Evolutionary conservation across 495 filamentous ascomycete species (phyloP), one percentile per base, ranked within the genome.

Genomic region (Oidiodendron maius): DNA sequence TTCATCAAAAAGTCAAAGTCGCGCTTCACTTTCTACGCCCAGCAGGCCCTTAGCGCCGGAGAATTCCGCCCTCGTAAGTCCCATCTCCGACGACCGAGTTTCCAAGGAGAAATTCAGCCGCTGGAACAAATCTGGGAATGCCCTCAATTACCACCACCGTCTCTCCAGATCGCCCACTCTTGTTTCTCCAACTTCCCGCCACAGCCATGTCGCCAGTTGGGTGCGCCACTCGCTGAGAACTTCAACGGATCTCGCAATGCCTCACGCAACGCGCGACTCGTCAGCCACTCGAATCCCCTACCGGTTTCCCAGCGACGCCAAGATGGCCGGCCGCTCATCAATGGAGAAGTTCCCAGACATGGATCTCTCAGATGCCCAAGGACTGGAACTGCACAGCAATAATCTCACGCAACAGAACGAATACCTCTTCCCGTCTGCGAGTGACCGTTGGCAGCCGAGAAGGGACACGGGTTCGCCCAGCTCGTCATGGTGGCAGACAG

Each of bases 331-430:
- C 8, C 55, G 61, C 30, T 62, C 58, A 40, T 67, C 63, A 35
- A 71, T 73, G 24, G 75, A 79, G 52, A 71, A 72, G 48, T 79
- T 79, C 38, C 75, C 75, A 38, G 74, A 79, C 45, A 47, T 73
- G 46, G 72, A 76, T 46, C 13, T 49, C 35, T 18, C 44, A 16
- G 46, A 46, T 17, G 52, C 41, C 20, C 49, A 47, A 44, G 42
- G 44, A 1, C 13, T 20, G 32, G 44, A 54, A 22, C 17, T 45
- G 35, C 50, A 66, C 1, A 55, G 65, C 41, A 64, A 61, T 4
- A 25, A 13, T 44, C 5, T 30, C n/a, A 69, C 71, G 46, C 59
- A 60, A 18, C 58, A 62, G 36, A 54, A 57, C 23, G 54, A 62
- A 54, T 58, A 61, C 1, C 53, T 63, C 46, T n/a, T n/a, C n/a